phyloP scores from a whole-genome alignment of 306 rosid species.

The Mimosa pudica region DNA sequence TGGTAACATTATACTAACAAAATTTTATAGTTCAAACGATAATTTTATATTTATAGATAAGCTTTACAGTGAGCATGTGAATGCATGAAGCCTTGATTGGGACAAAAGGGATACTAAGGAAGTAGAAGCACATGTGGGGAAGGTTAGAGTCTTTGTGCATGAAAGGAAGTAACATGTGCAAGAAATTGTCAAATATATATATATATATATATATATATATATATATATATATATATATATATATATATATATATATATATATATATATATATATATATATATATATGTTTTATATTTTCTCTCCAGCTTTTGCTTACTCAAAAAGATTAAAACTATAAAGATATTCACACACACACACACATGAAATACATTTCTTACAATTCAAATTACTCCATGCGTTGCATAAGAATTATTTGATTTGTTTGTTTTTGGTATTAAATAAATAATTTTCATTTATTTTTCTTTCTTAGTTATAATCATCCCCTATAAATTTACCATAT shows the following conservation, averaged over 20 bases:
- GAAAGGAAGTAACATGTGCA: background rate
- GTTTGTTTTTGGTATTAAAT: too few species aligned
- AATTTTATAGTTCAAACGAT: background rate
- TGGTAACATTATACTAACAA: background rate
- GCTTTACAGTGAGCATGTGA: background rate
- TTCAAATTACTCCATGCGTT: too few species aligned
- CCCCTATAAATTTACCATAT: too few species aligned
- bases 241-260: background rate
- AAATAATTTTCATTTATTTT: too few species aligned
- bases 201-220: background rate
- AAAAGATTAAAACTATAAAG: background rate
- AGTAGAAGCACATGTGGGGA: background rate
- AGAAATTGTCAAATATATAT: background rate
- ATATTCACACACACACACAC: background rate
- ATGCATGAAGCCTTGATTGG: constrained; percentile 1
- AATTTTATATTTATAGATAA: background rate
- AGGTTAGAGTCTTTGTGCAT: background rate
- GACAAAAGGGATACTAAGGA: background rate
- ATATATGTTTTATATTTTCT: background rate
- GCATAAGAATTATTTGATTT: too few species aligned
- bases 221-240: background rate
- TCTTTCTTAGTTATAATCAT: too few species aligned
- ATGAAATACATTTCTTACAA: background rate
- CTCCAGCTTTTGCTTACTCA: background rate
- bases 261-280: background rate